Evolutionary conservation across 257 asterid species (phyloP), one percentile per base, ranked within the genome.

Genomic region (Anisodus acutangulus): DNA sequence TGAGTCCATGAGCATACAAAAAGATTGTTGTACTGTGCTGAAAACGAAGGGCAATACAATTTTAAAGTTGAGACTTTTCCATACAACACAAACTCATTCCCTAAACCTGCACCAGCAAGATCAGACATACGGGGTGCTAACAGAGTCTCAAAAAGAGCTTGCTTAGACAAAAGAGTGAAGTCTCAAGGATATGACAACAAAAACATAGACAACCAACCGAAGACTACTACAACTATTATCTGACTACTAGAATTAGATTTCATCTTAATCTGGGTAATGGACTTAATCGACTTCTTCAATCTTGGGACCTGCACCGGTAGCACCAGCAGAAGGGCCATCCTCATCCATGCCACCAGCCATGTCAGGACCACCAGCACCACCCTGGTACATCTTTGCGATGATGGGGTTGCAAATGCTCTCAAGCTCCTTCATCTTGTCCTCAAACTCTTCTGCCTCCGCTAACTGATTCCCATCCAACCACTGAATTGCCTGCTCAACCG

Each of bases 391-490:
- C 71, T 84, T 88, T 0, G 90, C 89, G 3, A 88, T 88, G 3
- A 88, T 86, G 22, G 90, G 90, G 9, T 86, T 86, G 81, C 90
- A 88, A 57, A 88, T 58, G 68, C 85, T 53, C 80, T 88, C 90
- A 12, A 88, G 87, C 41, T 88, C 90, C 84, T 88, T 88, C 90
- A 88, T 85, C 82, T 88, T 85, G 72, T 88, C 90, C 16, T 88
- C 90, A 15, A 88, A 68, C 8, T 87, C 88, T 6, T 87, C 88
- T 1, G 85, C 90, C 78, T 85, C 90, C 0, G 90, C 90, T 0
- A 86, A 80, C 79, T 88, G 90, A 45, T 88, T 86, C 0, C 87
- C 83, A 0, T 88, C 90, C 37, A 88, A 43, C 90, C 90, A 88
- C 5, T 84, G 84, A 54, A 88, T 88, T 0, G 85, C 87, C 53